Base-by-base conservation (phyloP, 495 filamentous ascomycete genomes). In the Xeromyces bisporus region DNA sequence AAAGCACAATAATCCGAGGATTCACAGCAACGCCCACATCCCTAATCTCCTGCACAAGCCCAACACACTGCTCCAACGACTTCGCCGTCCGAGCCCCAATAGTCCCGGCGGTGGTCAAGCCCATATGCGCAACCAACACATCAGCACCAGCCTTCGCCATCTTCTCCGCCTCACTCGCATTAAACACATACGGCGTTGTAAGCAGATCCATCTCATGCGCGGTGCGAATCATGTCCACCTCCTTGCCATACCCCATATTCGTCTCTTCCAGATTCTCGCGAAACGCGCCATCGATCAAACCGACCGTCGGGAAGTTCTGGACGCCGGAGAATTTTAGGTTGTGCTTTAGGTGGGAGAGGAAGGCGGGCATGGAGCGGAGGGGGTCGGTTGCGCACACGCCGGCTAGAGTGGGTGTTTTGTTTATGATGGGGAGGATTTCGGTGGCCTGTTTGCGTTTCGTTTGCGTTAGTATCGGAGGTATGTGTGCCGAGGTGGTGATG, bases 261-360 rank as follows among this genome's bases (percentile, higher is more conserved):
- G 75, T 80, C 45, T 77, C 74, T 44, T 80, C 77, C 2, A 82
- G 56, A 36, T 75, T 71, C 18, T 51, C 47, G 11, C 77, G 62
- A 39, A 80, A 80, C 10, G 57, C 51, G 2, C 74, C 76, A 47
- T 80, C 76, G 32, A 80, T 72, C 6, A 80, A 50, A 0, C 75
- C 75, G 3, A 81, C 75, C 2, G 74, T 79, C 2, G 75, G 75
- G 46, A 80, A 79, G 41, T 81, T 81, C 50, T 79, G 75, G 18
- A 79, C 66, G 6, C 77, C 77, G 1, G 64, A 60, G 36, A 79
- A 77, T 1, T 74, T 73, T 9, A 77, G 40, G 4, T 52, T 57
- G n/a, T n/a, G n/a, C 25, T 62, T 56, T 24, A 81, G 51, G 44
- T 77, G 57, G 18, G 39, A 25, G 23, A 77, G 56, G 48, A 80